Conservation (phyloP, 805 yeast species). For the Suhomyces xylopsoci region DNA sequence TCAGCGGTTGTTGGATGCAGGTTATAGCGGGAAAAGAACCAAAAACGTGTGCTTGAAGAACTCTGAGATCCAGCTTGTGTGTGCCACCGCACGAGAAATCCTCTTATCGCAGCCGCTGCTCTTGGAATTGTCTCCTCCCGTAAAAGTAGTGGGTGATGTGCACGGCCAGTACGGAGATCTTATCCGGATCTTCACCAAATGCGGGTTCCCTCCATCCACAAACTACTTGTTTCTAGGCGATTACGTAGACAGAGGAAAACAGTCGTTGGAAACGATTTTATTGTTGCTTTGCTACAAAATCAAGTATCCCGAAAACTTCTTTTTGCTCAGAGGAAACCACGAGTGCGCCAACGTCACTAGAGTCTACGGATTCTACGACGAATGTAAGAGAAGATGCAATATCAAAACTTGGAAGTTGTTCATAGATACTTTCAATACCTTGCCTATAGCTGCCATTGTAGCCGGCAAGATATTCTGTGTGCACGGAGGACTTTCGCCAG, state of each 20-base stretch:
- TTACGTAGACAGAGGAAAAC: constrained; percentile 97
- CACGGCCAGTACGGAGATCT: constrained; percentile 96
- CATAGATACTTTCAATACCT: constrained; percentile 90
- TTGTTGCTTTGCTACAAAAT: constrained; percentile 88
- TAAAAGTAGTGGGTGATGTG: constrained; percentile 87
- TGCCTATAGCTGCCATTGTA: constrained; percentile 93
- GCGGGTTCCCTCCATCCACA: constrained; percentile 95
- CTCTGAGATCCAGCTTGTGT: constrained; percentile 82
- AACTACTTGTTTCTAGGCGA: constrained; percentile 93
- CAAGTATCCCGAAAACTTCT: constrained; percentile 95
- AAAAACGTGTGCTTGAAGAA: constrained; percentile 85
- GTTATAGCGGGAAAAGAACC: constrained; percentile 91
- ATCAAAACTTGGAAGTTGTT: constrained; percentile 92
- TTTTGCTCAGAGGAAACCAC: constrained; percentile 90
- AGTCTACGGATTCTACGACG: constrained; percentile 96
- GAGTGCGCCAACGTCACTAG: constrained; percentile 97
- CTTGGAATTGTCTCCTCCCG: constrained; percentile 82
- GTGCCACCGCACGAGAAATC: constrained; percentile 84
- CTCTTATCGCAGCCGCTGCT: constrained; percentile 88
- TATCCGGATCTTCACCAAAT: constrained; percentile 85
- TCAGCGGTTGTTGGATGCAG: constrained; percentile 90
- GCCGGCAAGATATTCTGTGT: constrained; percentile 93
- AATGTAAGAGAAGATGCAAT: constrained; percentile 90
- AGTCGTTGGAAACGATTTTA: constrained; percentile 87
- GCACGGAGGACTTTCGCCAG: constrained; percentile 82